phyloP scores from a whole-genome alignment of 2,329 filamentous ascomycete genomes.

The Lomentospora prolificans region DNA sequence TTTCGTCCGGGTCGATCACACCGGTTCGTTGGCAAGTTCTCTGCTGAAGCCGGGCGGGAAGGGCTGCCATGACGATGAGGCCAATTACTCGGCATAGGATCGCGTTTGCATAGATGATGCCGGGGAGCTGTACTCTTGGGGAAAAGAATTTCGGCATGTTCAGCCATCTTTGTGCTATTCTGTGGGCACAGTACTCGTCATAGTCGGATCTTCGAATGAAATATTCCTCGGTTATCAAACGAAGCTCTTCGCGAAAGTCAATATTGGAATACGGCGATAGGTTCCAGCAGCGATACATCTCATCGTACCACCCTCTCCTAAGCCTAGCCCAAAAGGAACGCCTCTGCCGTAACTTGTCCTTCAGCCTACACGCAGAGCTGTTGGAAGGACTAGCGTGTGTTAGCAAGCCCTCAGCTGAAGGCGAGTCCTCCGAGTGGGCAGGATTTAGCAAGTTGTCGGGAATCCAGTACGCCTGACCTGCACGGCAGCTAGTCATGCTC shows the following conservation, averaged over 20 bases:
- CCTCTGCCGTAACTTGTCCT: not conserved
- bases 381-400: not conserved
- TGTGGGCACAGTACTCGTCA: constrained; percentile 4
- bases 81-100: not conserved
- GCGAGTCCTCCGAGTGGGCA: not conserved
- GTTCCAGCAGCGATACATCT: not conserved
- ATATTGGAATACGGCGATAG: not conserved
- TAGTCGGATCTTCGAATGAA: not conserved
- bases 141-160: not conserved
- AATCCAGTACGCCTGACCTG: not conserved
- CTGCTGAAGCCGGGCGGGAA: not conserved
- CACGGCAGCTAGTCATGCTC: not conserved
- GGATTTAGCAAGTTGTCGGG: not conserved
- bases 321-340: not conserved
- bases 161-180: constrained; percentile 3
- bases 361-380: not conserved
- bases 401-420: not conserved
- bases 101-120: not conserved
- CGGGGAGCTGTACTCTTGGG: not conserved
- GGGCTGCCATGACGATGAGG: constrained; percentile 1
- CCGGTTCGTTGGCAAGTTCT: not conserved
- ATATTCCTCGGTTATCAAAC: not conserved
- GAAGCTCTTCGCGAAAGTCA: constrained; percentile 5
- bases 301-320: constrained; percentile 8
- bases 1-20: not conserved